Conservation (phyloP, 352 stramenopile species). For the Phytophthora fragariaefolia region DNA sequence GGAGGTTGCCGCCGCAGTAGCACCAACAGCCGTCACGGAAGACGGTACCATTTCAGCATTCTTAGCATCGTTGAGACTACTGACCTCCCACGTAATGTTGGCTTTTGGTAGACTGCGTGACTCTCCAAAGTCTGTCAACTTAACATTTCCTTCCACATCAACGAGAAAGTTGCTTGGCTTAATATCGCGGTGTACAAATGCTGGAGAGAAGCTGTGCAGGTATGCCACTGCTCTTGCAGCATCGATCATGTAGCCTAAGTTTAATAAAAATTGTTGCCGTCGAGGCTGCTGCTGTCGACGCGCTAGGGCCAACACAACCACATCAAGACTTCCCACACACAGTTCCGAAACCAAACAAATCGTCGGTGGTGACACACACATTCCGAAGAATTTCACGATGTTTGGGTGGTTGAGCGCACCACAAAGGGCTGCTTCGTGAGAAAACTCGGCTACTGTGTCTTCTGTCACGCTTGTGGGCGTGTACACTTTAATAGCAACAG, state of each 20-base stretch:
- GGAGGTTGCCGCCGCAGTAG: constrained; percentile 11
- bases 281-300: constrained; percentile 25
- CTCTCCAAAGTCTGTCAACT: constrained; percentile 63
- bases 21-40: constrained; percentile 14
- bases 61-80: constrained; percentile 37
- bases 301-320: constrained; percentile 37
- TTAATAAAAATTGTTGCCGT: constrained; percentile 60
- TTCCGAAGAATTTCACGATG: constrained; percentile 63
- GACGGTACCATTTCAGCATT: constrained; percentile 8
- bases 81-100: constrained; percentile 49
- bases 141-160: constrained; percentile 47
- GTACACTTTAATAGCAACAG: constrained; percentile 71
- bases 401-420: constrained; percentile 60
- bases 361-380: constrained; percentile 66
- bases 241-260: constrained; percentile 70
- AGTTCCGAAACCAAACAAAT: constrained; percentile 70
- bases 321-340: constrained; percentile 56
- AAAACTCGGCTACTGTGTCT: constrained; percentile 55
- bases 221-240: constrained; percentile 61
- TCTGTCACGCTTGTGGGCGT: constrained; percentile 62
- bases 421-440: constrained; percentile 59
- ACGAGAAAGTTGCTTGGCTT: constrained; percentile 67
- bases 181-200: constrained; percentile 66
- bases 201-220: constrained; percentile 62
- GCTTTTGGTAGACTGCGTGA: constrained; percentile 48